phyloP scores from a whole-genome alignment of 129 eudicot species.

The Heracleum sosnowskyi region DNA sequence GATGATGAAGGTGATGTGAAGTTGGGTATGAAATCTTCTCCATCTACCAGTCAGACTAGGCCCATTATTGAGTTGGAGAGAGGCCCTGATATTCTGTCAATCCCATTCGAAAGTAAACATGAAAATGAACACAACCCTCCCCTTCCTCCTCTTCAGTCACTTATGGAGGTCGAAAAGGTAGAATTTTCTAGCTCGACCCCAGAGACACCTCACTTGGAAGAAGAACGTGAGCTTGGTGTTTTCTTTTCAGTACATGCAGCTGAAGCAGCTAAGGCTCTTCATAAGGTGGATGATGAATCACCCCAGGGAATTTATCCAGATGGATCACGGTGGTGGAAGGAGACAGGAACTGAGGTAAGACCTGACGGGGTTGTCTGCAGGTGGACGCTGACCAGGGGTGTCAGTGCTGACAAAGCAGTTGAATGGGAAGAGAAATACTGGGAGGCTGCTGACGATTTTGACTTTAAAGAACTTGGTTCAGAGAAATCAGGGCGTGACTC shows the following conservation, averaged over 20 bases:
- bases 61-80: conserved; percentile 66
- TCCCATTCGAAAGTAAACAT: conserved; percentile 64
- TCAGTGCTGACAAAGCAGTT: conserved; percentile 61
- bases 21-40: conserved; percentile 28
- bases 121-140: conserved; percentile 26
- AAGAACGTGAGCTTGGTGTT: conserved; percentile 40
- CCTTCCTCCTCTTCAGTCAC: conserved; percentile 86
- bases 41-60: conserved; percentile 24
- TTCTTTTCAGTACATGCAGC: conserved; percentile 62
- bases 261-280: conserved; percentile 74
- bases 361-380: conserved; percentile 80
- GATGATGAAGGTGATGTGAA: conserved; percentile 21
- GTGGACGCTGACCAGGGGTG: conserved; percentile 87
- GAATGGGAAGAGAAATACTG: conserved; percentile 97
- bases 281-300: conserved; percentile 27
- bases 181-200: conserved; percentile 25
- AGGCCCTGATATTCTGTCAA: conserved; percentile 28
- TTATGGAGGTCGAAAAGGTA: conserved; percentile 45
- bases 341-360: conserved; percentile 65
- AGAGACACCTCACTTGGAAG: conserved; percentile 32
- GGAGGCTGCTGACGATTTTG: conserved; percentile 92
- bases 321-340: conserved; percentile 94
- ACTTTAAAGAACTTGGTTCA: conserved; percentile 82
- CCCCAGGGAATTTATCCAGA: conserved; percentile 42
- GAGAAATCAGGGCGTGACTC: conserved; percentile 98